phyloP scores from a whole-genome alignment of 1,284 basidiomycete genomes.

The Rugosomyces carneus region DNA sequence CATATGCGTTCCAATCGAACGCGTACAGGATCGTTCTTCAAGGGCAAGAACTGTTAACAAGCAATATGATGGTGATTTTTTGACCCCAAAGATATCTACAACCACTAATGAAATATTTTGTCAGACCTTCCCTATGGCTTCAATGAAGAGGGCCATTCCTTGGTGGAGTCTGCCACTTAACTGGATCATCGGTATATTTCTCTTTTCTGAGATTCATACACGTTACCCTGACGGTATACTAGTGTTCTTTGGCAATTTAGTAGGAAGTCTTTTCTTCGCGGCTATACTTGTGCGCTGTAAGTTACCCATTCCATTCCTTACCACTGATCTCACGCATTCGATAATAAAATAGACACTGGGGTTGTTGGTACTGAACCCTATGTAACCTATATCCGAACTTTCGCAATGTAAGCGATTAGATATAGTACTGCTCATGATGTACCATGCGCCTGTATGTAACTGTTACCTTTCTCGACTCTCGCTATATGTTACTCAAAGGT shows the following conservation, averaged over 20 bases:
- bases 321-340: not conserved
- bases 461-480: not conserved
- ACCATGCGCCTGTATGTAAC: constrained; percentile 52
- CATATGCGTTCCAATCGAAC: not conserved
- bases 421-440: constrained; percentile 53
- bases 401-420: constrained; percentile 43
- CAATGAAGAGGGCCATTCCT: constrained; percentile 52
- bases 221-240: constrained; percentile 1
- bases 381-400: constrained; percentile 40
- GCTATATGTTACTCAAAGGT: not conserved
- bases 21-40: constrained; percentile 61
- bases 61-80: constrained; percentile 63
- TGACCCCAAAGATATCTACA: constrained; percentile 1
- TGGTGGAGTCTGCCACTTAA: constrained; percentile 65
- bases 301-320: constrained; percentile 16
- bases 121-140: constrained; percentile 69
- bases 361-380: constrained; percentile 57
- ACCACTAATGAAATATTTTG: constrained; percentile 25
- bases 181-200: constrained; percentile 53
- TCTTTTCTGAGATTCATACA: too few species aligned
- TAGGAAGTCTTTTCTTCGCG: constrained; percentile 66
- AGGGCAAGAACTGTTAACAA: constrained; percentile 64
- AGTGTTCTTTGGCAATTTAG: constrained; percentile 70
- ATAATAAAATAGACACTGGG: constrained; percentile 39
- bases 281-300: constrained; percentile 61